Evolutionary conservation across 257 asterid species (phyloP), one percentile per base, ranked within the genome.

Genomic region (Solanum etuberosum): DNA sequence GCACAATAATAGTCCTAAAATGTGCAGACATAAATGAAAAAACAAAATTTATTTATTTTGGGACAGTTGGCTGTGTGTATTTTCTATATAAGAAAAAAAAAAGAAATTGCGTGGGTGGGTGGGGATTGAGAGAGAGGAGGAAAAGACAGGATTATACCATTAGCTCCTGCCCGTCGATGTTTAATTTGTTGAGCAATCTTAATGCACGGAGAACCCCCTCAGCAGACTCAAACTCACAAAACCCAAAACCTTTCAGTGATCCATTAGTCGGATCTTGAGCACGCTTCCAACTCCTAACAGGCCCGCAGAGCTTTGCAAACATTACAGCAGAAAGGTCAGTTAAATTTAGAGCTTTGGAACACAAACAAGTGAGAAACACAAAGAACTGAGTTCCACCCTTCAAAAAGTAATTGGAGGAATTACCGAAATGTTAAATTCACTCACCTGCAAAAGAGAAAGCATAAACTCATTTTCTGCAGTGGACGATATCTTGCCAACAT

Each of bases 251-350:
- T 88, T 90, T 96, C 57, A 96, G 88, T 88, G 95, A 90, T 89
- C 99, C 99, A 84, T 87, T 87, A 15, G 99, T 90, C 18, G 99
- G 98, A 90, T 93, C 97, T 90, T 97, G 99, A 89, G 98, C 95
- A 67, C 99, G 99, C 82, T 95, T 97, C 99, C 99, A 97, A 93
- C 91, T 96, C 95, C 94, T 96, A 63, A 97, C 98, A 40, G 98
- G 98, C 85, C 99, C 99, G 87, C 99, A 97, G 35, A 96, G 98
- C 99, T 97, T 90, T 90, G 91, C 83, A 92, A 89, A 88, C 38
- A 46, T 48, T 86, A 21, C 32, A 67, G 68, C 46, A 85, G 40
- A 80, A 80, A 46, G 38, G 7, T 27, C 84, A 18, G 85, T 42
- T 42, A 42, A 77, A 14, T 80, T 27, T 80, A 80, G 84, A 80